Conservation (phyloP, 75 land plant species). For the Picea glauca region DNA sequence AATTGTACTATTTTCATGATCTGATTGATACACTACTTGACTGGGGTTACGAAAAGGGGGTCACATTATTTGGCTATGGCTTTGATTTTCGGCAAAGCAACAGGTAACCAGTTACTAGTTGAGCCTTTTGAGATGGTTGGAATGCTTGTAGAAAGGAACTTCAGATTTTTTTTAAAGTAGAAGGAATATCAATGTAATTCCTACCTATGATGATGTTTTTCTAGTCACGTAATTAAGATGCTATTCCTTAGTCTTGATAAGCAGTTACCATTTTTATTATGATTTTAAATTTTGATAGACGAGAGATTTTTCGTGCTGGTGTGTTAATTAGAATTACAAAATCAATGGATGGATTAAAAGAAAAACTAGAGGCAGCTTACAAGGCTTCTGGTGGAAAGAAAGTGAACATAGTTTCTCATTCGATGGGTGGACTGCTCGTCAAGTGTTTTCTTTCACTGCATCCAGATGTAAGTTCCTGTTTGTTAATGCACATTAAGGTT, state of each 20-base stretch:
- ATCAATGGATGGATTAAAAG: conserved; percentile 62
- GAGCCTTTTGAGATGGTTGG: conserved; percentile 19
- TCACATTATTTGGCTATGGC: conserved; percentile 94
- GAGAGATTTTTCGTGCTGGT: conserved; percentile 1
- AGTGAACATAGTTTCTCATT: conserved; percentile 82
- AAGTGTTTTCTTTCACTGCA: conserved; percentile 84
- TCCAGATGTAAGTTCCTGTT: conserved; percentile 70
- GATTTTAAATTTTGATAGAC: not conserved
- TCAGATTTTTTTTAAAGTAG: not conserved
- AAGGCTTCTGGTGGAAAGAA: conserved; percentile 91
- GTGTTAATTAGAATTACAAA: conserved; percentile 48
- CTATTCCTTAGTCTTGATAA: not conserved
- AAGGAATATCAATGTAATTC: not conserved
- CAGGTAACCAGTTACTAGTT: conserved; percentile 35
- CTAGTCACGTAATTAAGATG: not conserved
- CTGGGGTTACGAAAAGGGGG: conserved; percentile 96
- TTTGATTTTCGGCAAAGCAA: conserved; percentile 99
- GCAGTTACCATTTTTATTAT: not conserved
- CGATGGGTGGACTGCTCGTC: conserved; percentile 97
- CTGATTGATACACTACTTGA: conserved; percentile 76
- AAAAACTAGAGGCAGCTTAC: conserved; percentile 60
- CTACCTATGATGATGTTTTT: not conserved
- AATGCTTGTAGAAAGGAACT: conserved; percentile 40
- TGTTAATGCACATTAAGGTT: conserved; percentile 2
- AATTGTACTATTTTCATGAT: conserved; percentile 90